Base-by-base conservation (phyloP, 208 protist genomes). In the Leptomonas pyrrhocoris region DNA sequence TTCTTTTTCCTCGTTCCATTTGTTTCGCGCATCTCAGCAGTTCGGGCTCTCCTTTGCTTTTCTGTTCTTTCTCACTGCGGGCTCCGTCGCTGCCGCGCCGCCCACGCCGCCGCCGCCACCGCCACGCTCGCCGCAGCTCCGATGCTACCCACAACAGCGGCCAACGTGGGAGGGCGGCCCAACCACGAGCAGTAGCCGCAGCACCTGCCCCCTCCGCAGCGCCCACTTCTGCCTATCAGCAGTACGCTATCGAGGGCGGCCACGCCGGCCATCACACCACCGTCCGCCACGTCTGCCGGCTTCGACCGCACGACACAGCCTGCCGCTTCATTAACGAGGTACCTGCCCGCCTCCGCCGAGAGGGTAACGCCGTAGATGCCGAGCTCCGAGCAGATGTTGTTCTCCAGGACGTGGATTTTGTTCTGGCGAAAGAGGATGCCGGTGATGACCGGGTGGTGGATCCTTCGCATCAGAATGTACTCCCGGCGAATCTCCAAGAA, bases 281-380 rank as follows among this genome's bases (percentile, higher is more conserved):
- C 97, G 60, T 98, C 97, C 38, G 97, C 84, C 45, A 88, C 77
- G 38, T 88, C 73, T 15, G 92, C 86, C 19, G 86, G 84, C 70
- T 99, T 99, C 11, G 97, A 90, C 7, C 97, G 84, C 55, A 98
- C 79, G 0, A 98, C 69, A 59, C 94, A 91, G n/a, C 97, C 97
- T 2, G 82, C 95, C 42, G 70, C 56, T 27, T 81, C 65, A 67
- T 97, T 95, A 4, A 83, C 34, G 21, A 79, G 9, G 55, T 49
- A 62, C 21, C 16, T 25, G 25, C 56, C 58, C 13, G 51, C 53
- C 12, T 80, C 82, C 18, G 78, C 69, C 25, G 74, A 84, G 40
- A 97, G 81, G 11, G 94, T 86, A 30, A 83, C 58, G 57, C 93
- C 87, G 70, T 85, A 98, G 27, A 97, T 89, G 67, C 94, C 94